Percentiles rank a stretch among this genome's conserved stretches.
Conservation (phyloP, 192 early-diverging fungal genomes). For the Entomortierella beljakovae region DNA sequence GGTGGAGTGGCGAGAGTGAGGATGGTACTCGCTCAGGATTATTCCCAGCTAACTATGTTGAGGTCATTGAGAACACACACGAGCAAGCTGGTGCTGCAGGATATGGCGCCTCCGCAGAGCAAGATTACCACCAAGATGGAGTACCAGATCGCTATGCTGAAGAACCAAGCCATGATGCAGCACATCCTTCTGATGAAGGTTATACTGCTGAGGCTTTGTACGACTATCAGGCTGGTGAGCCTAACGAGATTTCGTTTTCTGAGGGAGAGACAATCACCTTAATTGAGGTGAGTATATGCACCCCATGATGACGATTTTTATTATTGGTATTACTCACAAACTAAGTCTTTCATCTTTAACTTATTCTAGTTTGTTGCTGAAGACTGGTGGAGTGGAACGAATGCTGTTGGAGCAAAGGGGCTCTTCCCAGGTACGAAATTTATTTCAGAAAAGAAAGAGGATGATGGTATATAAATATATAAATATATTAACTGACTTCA, state of each 20-base stretch:
- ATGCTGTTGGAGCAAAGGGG: constrained; percentile 63
- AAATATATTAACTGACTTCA: not conserved
- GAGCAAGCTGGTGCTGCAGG: constrained; percentile 8
- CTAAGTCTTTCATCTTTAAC: not conserved
- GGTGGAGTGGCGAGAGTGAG: constrained; percentile 90
- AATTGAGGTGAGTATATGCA: constrained; percentile 64
- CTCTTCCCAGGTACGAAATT: constrained; percentile 78
- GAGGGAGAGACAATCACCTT: constrained; percentile 81
- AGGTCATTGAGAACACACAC: constrained; percentile 59
- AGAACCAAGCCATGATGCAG: constrained; percentile 10
- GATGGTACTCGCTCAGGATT: constrained; percentile 80
- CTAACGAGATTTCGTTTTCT: constrained; percentile 86
- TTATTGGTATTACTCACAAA: not conserved
- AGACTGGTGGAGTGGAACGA: constrained; percentile 94
- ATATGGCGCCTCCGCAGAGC: not conserved
- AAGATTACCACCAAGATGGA: not conserved
- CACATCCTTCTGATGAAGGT: constrained; percentile 24
- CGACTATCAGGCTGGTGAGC: constrained; percentile 88
- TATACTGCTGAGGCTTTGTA: constrained; percentile 74
- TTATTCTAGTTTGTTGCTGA: constrained; percentile 70
- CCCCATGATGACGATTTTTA: not conserved
- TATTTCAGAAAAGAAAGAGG: too few species aligned
- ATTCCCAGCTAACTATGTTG: constrained; percentile 84
- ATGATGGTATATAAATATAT: not conserved
- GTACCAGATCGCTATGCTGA: not conserved